Conservation (phyloP, 2,329 filamentous ascomycete species). For the Leptographium galeiforme region DNA sequence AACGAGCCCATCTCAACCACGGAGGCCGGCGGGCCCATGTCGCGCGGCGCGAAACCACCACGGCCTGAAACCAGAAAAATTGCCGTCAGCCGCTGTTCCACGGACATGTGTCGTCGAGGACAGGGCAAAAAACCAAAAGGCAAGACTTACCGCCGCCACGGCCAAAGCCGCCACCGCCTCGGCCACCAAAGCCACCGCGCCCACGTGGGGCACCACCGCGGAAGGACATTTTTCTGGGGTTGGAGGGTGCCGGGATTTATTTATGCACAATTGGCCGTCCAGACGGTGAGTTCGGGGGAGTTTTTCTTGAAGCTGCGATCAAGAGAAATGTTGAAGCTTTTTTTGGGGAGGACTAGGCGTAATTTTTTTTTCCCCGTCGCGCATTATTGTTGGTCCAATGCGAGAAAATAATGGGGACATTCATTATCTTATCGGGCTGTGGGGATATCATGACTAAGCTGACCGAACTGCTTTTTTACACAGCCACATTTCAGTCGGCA, state of each 20-base stretch:
- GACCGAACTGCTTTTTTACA: no score
- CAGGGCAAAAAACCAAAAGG: no score
- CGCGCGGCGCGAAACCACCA: conserved; percentile 44
- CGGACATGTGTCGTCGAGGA: no score
- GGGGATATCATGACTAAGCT: neutral
- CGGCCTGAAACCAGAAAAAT: conserved; percentile 23
- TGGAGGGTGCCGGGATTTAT: no score
- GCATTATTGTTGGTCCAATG: neutral
- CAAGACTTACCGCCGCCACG: no score
- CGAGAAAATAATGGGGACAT: neutral
- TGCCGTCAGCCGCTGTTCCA: conserved; percentile 9
- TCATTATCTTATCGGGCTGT: neutral
- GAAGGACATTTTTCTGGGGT: conserved; percentile 41
- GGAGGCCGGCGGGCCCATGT: conserved; percentile 48
- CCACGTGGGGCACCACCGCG: conserved; percentile 32
- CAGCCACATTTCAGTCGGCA: no score
- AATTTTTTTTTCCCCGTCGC: neutral
- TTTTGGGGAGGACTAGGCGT: neutral
- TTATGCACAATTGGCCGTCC: neutral
- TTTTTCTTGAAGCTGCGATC: neutral
- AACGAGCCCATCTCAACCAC: conserved; percentile 83
- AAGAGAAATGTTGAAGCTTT: neutral
- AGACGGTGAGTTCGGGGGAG: neutral
- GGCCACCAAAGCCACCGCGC: conserved; percentile 34
- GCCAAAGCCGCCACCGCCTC: conserved; percentile 26